phyloP scores from a whole-genome alignment of 31 red algal species.

The Endocladia muricata region DNA sequence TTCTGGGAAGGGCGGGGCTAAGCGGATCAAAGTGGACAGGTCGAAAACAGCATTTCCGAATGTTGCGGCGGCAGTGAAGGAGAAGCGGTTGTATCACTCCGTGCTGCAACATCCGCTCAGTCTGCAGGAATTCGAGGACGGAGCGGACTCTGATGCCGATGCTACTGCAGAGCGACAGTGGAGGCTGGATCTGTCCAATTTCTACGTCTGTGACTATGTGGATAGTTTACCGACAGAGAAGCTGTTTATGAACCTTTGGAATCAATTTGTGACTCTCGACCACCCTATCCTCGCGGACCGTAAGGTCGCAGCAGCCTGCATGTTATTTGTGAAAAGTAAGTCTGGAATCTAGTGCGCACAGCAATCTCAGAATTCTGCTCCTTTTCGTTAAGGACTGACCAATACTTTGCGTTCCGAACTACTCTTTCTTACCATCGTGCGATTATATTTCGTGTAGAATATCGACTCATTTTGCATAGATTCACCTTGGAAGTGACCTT shows the following conservation, averaged over 20 bases:
- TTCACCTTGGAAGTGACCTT: conserved; percentile 41
- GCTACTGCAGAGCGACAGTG: conserved; percentile 14
- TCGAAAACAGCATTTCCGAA: conserved; percentile 14
- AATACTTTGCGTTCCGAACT: not conserved
- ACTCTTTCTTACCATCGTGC: not conserved
- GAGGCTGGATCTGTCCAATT: conserved; percentile 20
- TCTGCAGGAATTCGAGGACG: conserved; percentile 25
- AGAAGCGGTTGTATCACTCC: conserved; percentile 42
- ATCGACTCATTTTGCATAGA: conserved; percentile 30
- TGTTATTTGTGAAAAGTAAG: conserved; percentile 35
- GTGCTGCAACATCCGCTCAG: conserved; percentile 29
- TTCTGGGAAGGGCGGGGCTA: not conserved
- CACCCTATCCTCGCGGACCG: conserved; percentile 18
- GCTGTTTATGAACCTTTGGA: conserved; percentile 59
- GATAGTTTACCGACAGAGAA: conserved; percentile 53
- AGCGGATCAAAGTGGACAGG: conserved; percentile 10
- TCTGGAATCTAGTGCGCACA: not conserved
- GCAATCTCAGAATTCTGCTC: too few relatives aligned
- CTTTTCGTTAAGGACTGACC: not conserved
- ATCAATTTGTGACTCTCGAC: conserved; percentile 51
- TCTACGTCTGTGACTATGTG: conserved; percentile 41
- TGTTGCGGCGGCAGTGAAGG: conserved; percentile 24
- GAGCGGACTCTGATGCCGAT: conserved; percentile 38
- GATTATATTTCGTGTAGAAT: conserved; percentile 1
- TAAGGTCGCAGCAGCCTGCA: conserved; percentile 40